These are phyloP conservation scores for Gaeumannomyces sp. DNA, from an alignment of 2,329 filamentous ascomycete species.

Conservation along the genomic window DNA sequence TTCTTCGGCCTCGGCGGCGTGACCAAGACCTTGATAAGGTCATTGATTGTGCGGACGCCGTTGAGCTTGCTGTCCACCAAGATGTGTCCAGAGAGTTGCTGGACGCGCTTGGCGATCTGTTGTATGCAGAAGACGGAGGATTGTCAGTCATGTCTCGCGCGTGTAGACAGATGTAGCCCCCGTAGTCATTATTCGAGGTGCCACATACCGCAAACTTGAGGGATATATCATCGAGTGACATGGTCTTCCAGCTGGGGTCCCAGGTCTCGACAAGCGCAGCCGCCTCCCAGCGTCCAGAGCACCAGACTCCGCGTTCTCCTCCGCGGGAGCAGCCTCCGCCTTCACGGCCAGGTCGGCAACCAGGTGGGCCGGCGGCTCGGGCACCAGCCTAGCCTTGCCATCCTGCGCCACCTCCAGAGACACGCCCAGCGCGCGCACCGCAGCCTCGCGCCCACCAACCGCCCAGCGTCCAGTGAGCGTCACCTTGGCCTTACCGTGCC, in stretches of 20 bases:
- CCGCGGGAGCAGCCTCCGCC: conserved; percentile 8
- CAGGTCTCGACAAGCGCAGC: conserved; percentile 36
- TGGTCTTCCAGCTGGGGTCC: conserved; percentile 51
- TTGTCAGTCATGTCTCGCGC: neutral
- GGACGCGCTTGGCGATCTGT: conserved; percentile 73
- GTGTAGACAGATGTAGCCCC: neutral
- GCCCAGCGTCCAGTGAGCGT: conserved; percentile 23
- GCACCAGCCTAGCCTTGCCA: conserved; percentile 33
- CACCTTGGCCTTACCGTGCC: conserved; percentile 13
- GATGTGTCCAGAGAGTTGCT: conserved; percentile 72
- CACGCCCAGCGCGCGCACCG: conserved; percentile 28
- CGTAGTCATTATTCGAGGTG: neutral
- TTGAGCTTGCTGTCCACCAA: conserved; percentile 65
- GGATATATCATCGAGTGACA: conserved; percentile 49
- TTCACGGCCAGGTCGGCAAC: conserved; percentile 14
- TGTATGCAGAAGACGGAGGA: conserved; percentile 7
- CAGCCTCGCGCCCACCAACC: conserved; percentile 27
- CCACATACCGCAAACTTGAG: conserved; percentile 69
- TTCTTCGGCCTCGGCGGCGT: conserved; percentile 52
- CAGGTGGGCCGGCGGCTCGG: conserved; percentile 19
- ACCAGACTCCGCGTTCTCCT: conserved; percentile 16
- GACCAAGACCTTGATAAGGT: conserved; percentile 48
- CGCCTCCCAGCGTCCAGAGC: conserved; percentile 33
- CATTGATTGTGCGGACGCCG: conserved; percentile 45
- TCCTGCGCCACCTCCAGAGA: conserved; percentile 32